These are phyloP conservation scores for Potentilla sterilis DNA, from an alignment of 306 rosid genomes.

Conservation along the genomic window DNA sequence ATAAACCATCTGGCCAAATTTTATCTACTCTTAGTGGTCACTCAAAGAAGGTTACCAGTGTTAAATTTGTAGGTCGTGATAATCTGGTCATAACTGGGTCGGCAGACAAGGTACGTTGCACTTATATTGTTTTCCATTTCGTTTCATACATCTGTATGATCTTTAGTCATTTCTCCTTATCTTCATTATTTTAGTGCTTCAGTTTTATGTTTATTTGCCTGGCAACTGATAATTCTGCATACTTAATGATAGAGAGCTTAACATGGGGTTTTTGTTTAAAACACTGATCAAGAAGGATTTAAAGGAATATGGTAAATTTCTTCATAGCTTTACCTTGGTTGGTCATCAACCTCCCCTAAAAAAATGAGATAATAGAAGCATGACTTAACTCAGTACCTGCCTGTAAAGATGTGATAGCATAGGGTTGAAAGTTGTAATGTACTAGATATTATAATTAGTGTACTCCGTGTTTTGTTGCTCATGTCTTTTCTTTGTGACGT, in stretches of 20 bases:
- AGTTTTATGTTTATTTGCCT: not conserved
- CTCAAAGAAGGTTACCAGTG: conserved; percentile 92
- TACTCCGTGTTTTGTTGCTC: not conserved
- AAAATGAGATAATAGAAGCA: not conserved
- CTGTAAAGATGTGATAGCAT: not conserved
- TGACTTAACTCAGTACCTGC: not conserved
- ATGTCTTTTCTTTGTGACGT: conserved; percentile 17
- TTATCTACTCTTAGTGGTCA: conserved; percentile 90
- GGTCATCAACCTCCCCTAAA: not conserved
- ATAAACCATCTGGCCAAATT: conserved; percentile 87
- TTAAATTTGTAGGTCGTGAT: conserved; percentile 78
- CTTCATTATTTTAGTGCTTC: not conserved
- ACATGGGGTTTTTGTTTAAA: not conserved
- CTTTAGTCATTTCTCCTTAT: not conserved
- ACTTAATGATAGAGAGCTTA: not conserved
- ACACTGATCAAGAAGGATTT: not conserved
- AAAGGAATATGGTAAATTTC: not conserved
- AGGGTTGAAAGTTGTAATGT: not conserved
- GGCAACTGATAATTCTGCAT: not conserved
- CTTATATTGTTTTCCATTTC: not conserved
- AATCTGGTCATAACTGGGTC: conserved; percentile 74
- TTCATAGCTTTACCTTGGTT: not conserved
- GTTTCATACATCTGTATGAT: not conserved
- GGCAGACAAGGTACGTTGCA: conserved; percentile 70
- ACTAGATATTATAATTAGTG: not conserved